Base-by-base conservation (phyloP, 805 yeast species). In the Candida ulmi region DNA sequence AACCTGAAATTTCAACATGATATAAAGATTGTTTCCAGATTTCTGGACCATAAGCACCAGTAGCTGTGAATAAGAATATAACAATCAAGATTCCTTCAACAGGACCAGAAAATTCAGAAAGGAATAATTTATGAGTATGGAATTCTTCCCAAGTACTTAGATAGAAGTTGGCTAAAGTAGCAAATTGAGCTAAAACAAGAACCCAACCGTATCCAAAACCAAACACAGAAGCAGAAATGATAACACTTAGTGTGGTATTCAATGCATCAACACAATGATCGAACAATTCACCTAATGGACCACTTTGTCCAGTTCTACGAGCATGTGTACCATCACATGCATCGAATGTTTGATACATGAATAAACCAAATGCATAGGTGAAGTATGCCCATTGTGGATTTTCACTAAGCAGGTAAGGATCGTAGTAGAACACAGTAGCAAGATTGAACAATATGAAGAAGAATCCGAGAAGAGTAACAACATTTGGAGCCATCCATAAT, bases 321-420 rank as follows among this genome's bases (percentile, higher is more conserved):
- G 97, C 97, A 60, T 90, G 98, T 47, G 84, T 75, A 5, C 98
- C 98, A 61, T 90, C 98, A 61, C 96, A 85, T 0, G 96, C 96
- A 61, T 90, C 98, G 60, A 90, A 88, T 0, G 97, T 90, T 60
- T 90, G 98, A 61, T 90, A 90, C 72, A 88, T 66, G 57, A 90
- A 88, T 48, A 90, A 64, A 6, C 95, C 91, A 45, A 84, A 55
- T 0, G 95, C 96, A 58, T 86, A 85, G 33, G 80, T 65, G 48
- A 75, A 73, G 57, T 83, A 86, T 15, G 81, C 73, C 95, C 95
- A 86, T 26, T 72, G 60, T 7, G 98, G 96, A 11, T 74, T 68
- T 3, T 66, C 68, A 28, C 69, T 51, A 35, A 76, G 61, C 43
- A 87, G 69, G 40, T 71, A 64, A 4, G 95, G 95, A 57, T 88